A percentile compares a stretch with the other conserved stretches of the same genome.
Conservation (phyloP, 495 filamentous ascomycete species). For the Talaromyces borbonicus region DNA sequence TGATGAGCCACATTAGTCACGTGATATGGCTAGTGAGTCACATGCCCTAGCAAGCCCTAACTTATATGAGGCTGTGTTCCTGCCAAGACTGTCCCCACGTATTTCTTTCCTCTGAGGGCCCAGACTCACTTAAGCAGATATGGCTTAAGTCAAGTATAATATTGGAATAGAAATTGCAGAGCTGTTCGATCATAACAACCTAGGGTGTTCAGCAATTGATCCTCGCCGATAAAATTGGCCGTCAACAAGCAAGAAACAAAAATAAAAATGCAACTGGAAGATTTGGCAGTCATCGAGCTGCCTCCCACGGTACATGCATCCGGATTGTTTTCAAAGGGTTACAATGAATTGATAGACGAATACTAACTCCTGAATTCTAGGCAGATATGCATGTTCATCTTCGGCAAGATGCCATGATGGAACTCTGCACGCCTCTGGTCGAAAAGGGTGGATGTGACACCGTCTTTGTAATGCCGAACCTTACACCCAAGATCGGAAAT, state of each 20-base stretch:
- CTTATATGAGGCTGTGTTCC: not conserved
- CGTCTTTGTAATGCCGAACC: constrained; percentile 76
- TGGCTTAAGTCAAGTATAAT: too few species aligned
- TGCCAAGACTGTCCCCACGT: constrained; percentile 3
- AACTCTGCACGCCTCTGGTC: constrained; percentile 70
- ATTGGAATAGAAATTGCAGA: not conserved
- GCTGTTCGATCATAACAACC: too few species aligned
- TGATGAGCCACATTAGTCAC: too few species aligned
- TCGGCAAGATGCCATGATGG: constrained; percentile 71
- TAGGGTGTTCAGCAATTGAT: too few species aligned
- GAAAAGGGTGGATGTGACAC: constrained; percentile 64
- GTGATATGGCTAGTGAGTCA: too few species aligned
- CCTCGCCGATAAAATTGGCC: too few species aligned
- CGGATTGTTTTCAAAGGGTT: not conserved
- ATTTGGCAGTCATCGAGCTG: constrained; percentile 2
- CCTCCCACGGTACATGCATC: constrained; percentile 1
- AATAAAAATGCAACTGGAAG: constrained; percentile 7
- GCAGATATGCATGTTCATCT: constrained; percentile 42
- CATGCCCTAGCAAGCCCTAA: not conserved
- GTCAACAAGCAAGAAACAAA: not conserved
- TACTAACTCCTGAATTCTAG: not conserved
- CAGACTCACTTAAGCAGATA: not conserved
- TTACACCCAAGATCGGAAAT: constrained; percentile 65
- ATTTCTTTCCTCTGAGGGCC: not conserved
- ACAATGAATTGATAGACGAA: not conserved